These are phyloP conservation scores for Bipolaris zeicola DNA, from an alignment of 2,329 filamentous ascomycete genomes.

Conservation along the genomic window DNA sequence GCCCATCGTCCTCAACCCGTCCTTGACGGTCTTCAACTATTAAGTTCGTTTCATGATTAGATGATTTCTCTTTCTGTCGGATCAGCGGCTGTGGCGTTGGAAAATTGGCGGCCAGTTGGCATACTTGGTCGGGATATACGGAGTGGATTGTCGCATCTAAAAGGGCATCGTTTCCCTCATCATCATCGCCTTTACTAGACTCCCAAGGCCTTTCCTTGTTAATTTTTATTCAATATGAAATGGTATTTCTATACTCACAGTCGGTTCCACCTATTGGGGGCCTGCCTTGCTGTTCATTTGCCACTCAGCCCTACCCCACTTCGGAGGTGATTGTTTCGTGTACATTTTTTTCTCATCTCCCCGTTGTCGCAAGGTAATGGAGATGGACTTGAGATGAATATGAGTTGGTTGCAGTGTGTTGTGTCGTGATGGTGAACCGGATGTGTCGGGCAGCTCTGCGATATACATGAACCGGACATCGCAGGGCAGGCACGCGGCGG, in stretches of 20 bases:
- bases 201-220: conserved; percentile 5
- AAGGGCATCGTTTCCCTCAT: conserved; percentile 3
- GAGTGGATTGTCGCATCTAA: conserved; percentile 9
- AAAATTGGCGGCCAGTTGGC: conserved; percentile 16
- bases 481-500: not conserved
- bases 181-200: conserved; percentile 6
- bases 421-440: not conserved
- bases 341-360: not conserved
- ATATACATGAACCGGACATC: not conserved
- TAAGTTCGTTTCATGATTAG: conserved; percentile 46
- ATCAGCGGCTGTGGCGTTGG: conserved; percentile 5
- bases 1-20: conserved; percentile 74
- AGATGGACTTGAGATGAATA: not conserved
- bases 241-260: not conserved
- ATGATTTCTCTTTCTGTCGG: conserved; percentile 10
- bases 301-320: not conserved
- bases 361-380: not conserved
- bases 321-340: not conserved
- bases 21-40: conserved; percentile 77
- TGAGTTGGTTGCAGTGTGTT: not conserved
- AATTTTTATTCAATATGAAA: conserved; percentile 14
- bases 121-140: conserved; percentile 9
- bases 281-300: not conserved
- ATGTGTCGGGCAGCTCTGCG: not conserved
- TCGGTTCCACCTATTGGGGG: too few relatives aligned